phyloP scores from a whole-genome alignment of 306 rosid species.

The Spatholobus suberectus region DNA sequence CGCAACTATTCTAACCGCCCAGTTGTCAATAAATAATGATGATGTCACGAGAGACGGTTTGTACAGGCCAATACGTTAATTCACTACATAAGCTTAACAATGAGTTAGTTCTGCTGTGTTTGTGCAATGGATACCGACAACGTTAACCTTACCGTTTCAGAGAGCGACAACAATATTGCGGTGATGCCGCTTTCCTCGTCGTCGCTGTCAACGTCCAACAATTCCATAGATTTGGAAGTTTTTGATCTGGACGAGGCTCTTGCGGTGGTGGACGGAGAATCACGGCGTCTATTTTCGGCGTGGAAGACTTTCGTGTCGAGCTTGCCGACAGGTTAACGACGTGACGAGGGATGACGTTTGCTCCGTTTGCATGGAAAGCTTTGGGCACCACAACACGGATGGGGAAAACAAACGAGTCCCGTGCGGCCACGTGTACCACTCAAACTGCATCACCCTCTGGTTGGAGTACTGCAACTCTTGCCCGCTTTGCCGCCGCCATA shows the following conservation, averaged over 20 bases:
- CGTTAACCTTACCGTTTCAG: not conserved
- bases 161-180: not conserved
- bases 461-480: conserved; percentile 60
- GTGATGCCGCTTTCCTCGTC: not conserved
- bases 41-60: no score
- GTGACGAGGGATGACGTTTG: conserved; percentile 42
- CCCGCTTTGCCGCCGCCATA: conserved; percentile 73
- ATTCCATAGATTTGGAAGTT: conserved; percentile 15
- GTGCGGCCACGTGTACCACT: conserved; percentile 74
- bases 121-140: conserved; percentile 33
- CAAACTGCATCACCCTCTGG: conserved; percentile 68
- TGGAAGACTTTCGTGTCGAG: conserved; percentile 22
- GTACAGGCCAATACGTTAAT: not conserved
- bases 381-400: not conserved
- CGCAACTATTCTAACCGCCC: not conserved
- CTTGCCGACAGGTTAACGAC: conserved; percentile 43
- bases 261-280: conserved; percentile 33
- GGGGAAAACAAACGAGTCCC: conserved; percentile 54
- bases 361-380: conserved; percentile 63
- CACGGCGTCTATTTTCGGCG: not conserved
- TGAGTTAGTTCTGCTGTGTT: not conserved
- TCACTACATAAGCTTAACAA: not conserved
- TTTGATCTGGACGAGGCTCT: conserved; percentile 68
- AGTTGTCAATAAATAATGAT: no score
- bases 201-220: not conserved